Evolutionary conservation across 257 asterid species (phyloP), one percentile per base, ranked within the genome.

Genomic region (Echites panduratus): DNA sequence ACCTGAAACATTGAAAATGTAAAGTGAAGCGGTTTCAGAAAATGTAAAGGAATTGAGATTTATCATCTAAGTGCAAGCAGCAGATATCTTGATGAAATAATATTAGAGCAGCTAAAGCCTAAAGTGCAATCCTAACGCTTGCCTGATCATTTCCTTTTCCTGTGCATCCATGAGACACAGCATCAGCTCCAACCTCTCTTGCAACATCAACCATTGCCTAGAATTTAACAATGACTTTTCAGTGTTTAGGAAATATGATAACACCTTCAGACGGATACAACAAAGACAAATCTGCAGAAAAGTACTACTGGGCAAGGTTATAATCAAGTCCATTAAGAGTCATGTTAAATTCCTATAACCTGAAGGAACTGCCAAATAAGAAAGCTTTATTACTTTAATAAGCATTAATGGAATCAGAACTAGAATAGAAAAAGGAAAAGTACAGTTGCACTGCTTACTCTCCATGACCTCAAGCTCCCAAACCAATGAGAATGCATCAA

Each of bases 121-220:
- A 73, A 9, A 27, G 66, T 43, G 70, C 53, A 79, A 70, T 73
- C 26, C 12, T 70, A 65, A 73, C 75, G 66, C 83, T 41, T 82
- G 80, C 98, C 95, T 89, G 99, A 73, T 94, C 99, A 74, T 91
- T 94, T 85, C 98, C 99, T 78, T 91, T 94, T 70, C 99, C 98
- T 0, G 99, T 94, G 79, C 99, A 94, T 74, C 99, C 98, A 84
- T 91, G 99, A 73, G 95, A 80, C 80, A 94, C 98, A 48, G 98
- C 97, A 87, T 94, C 99, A 61, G 99, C 99, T 74, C 99, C 99
- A 82, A 94, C 98, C 77, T 88, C 98, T 80, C 84, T 86, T 58
- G 99, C 99, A 70, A 84, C 97, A 85, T 94, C 99, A 73, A 94
- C 99, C 99, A 91, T 94, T 11, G 99, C 99, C 99, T 91, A 88